phyloP scores from a whole-genome alignment of 768 basidiomycete genomes.

The Tylopilus subfusipes region DNA sequence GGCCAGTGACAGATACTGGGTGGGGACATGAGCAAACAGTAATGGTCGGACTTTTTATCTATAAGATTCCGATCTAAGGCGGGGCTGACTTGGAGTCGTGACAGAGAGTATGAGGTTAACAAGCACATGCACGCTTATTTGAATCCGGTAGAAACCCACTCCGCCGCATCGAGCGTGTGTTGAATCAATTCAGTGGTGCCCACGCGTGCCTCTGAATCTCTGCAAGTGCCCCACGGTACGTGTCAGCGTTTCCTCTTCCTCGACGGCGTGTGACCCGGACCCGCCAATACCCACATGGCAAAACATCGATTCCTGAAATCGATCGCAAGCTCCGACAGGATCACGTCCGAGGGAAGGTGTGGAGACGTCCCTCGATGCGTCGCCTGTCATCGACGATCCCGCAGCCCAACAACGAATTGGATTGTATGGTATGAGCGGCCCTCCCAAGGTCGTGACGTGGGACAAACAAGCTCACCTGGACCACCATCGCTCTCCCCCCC shows the following conservation, averaged over 20 bases:
- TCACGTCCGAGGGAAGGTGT: slow-evolving; percentile 62
- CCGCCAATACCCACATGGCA: slow-evolving; percentile 66
- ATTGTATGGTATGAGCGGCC: too few species aligned
- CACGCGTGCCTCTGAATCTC: slow-evolving; percentile 78
- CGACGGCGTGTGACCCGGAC: too few species aligned
- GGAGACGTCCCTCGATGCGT: slow-evolving; percentile 75
- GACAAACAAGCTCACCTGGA: slow-evolving; percentile 53
- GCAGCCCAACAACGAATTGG: too few species aligned
- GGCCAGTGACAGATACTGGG: too few species aligned
- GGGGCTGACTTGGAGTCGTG: too few species aligned
- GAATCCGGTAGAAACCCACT: slow-evolving; percentile 53
- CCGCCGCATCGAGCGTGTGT: slow-evolving; percentile 62
- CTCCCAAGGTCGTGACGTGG: too few species aligned
- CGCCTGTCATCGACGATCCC: slow-evolving; percentile 37
- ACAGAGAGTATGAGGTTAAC: too few species aligned
- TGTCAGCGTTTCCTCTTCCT: not conserved
- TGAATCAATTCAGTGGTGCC: slow-evolving; percentile 68
- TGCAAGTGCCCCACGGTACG: slow-evolving; percentile 21
- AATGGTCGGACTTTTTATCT: too few species aligned
- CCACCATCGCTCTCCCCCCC: slow-evolving; percentile 85
- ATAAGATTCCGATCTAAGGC: too few species aligned
- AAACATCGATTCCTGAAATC: slow-evolving; percentile 83
- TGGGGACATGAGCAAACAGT: too few species aligned
- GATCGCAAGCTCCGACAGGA: slow-evolving; percentile 59
- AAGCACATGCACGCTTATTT: slow-evolving; percentile 6